Base-by-base conservation (phyloP, 495 filamentous ascomycete species). In the Extremus antarcticus region DNA sequence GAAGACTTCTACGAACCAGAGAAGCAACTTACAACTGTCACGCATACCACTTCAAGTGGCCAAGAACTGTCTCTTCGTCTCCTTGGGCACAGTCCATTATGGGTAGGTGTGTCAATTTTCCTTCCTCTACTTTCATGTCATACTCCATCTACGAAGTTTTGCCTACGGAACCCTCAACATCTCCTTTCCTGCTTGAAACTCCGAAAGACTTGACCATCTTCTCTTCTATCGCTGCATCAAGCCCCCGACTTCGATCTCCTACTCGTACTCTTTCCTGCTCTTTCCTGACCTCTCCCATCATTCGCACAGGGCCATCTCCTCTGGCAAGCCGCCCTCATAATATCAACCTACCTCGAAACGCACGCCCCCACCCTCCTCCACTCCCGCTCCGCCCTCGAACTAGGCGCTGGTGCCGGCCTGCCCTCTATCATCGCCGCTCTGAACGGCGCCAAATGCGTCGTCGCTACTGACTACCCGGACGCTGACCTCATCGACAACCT, bases 401-500 rank as follows among this genome's bases (percentile, higher is more conserved):
- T 97, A 45, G 91, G 91, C 50, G 90, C 91, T 16, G 91, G 87
- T 25, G 87, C 87, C 0, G 91, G 90, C 0, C 76, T 95, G 2
- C 90, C 90, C 1, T 84, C 81, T 60, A 78, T 97, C 22, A 82
- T 92, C 15, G 82, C 80, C 57, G 84, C 82, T 0, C 69, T 82
- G n/a, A 70, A 80, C 20, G 88, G 85, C 4, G 90, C 90, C 3
- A 59, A 35, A 20, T 21, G 71, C 24, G 83, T 86, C 13, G 85
- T 95, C 1, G 81, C 91, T 50, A 95, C 90, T 24, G 91, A 97
- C 63, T 97, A 87, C 64, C 86, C 88, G 1, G 90, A 95, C 62
- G 74, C 75, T 20, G 88, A 92, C 19, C 71, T 97, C 1, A 73
- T 97, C 3, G 68, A 75, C 0, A 94, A 87, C 58, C 78, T 97